These are phyloP conservation scores for Rubia balearica DNA, from an alignment of 305 asterid genomes.

Conservation along the genomic window DNA sequence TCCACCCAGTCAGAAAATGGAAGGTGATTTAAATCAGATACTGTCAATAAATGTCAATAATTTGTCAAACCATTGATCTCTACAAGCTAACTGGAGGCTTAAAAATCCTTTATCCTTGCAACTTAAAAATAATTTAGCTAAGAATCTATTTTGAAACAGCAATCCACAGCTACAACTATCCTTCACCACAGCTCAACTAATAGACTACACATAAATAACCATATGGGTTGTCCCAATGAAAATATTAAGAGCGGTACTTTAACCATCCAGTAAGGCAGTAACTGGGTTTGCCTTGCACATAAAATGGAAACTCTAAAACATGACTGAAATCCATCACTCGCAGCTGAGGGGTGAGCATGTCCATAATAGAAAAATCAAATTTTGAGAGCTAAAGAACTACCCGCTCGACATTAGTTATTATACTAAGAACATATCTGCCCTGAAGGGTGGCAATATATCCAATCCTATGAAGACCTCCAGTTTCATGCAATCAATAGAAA, in stretches of 20 bases:
- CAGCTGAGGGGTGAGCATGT: not conserved
- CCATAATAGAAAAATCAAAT: not conserved
- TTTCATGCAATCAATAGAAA: conserved; percentile 4
- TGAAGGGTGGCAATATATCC: not conserved
- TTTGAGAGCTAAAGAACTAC: not conserved
- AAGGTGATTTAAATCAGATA: not conserved
- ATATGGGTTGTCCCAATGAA: conserved; percentile 3
- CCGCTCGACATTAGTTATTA: not conserved
- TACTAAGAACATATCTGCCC: conserved; percentile 6
- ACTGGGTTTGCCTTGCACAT: conserved; percentile 23
- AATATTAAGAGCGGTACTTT: conserved; percentile 5
- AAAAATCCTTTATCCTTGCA: not conserved
- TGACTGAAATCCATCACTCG: not conserved
- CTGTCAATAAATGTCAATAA: not conserved
- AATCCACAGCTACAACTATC: not conserved
- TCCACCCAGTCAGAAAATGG: not conserved
- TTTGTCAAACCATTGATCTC: not conserved
- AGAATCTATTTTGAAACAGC: not conserved
- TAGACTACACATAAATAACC: not conserved
- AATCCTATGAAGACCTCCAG: not conserved
- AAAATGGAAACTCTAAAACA: conserved; percentile 11
- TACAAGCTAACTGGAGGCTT: not conserved
- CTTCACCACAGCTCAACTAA: not conserved
- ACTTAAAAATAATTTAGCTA: not conserved
- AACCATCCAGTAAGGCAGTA: conserved; percentile 13